These are phyloP conservation scores for Coccomyxa subellipsoidea DNA, from an alignment of 163 green algal genomes.

Conservation along the genomic window DNA sequence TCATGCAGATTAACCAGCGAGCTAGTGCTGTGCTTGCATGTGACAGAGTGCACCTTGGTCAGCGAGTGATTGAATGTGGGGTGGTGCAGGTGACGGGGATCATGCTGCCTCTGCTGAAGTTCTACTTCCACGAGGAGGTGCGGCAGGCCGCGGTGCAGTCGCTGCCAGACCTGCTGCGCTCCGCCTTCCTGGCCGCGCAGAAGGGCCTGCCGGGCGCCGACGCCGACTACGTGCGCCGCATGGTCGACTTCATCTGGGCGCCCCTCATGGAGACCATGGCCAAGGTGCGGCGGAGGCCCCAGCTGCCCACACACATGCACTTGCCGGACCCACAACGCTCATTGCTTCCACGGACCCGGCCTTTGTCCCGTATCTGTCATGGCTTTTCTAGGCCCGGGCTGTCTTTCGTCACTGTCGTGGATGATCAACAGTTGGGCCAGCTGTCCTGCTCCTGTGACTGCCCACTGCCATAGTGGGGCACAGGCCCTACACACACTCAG, in stretches of 20 bases:
- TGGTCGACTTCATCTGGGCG: conserved; percentile 72
- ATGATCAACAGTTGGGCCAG: too few relatives aligned
- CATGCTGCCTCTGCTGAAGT: conserved; percentile 92
- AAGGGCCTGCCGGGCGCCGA: conserved; percentile 56
- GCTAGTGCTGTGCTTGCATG: background rate
- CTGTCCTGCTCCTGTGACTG: too few relatives aligned
- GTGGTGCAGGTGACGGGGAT: conserved; percentile 66
- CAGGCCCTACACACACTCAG: too few relatives aligned
- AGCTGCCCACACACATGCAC: too few relatives aligned
- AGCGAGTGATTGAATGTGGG: background rate
- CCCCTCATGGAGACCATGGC: conserved; percentile 71
- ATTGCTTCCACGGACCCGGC: too few relatives aligned
- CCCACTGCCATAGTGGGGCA: too few relatives aligned
- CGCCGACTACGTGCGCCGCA: conserved; percentile 44
- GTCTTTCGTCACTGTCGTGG: too few relatives aligned
- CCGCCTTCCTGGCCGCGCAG: conserved; percentile 63
- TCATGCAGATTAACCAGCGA: background rate
- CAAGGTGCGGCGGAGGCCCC: conserved; percentile 39
- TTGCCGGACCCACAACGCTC: too few relatives aligned
- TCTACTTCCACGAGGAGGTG: conserved; percentile 98
- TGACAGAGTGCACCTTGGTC: background rate
- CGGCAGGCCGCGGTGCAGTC: conserved; percentile 55
- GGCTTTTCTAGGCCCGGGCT: too few relatives aligned
- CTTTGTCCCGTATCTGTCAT: too few relatives aligned
- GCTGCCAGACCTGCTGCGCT: conserved; percentile 85